Evolutionary conservation across 192 early-diverging fungal genomes (phyloP).

Genomic region (Phycomyces nitens): DNA sequence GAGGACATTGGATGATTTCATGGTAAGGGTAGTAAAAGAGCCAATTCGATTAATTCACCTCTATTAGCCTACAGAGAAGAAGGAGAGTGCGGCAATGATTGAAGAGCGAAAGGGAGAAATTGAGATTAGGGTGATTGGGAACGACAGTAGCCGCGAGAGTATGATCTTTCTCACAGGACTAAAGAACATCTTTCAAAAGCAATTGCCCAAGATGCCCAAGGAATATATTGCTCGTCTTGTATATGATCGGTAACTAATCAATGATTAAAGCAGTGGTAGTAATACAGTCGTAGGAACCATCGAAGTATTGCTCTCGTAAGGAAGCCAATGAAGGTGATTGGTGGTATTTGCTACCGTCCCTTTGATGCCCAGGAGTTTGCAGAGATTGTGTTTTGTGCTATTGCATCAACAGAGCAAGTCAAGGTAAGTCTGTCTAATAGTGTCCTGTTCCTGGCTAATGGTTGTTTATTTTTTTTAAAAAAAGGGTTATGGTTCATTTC

Average conservation of each 20-base stretch:
- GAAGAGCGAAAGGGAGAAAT: conserved; percentile 68
- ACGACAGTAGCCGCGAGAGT: conserved; percentile 73
- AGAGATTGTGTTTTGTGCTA: conserved; percentile 99
- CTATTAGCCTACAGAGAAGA: conserved; percentile 33
- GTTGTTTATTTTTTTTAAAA: conserved; percentile 7
- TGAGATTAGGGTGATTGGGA: conserved; percentile 71
- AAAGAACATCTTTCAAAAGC: conserved; percentile 95
- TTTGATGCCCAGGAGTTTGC: conserved; percentile 88
- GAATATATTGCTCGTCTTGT: conserved; percentile 97
- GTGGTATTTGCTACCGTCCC: conserved; percentile 93
- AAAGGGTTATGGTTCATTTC: conserved; percentile 90
- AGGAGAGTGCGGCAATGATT: conserved; percentile 58
- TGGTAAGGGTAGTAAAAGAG: conserved; percentile 6
- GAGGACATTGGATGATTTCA: conserved; percentile 8
- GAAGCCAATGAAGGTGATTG: conserved; percentile 72
- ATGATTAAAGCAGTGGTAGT: too few species aligned
- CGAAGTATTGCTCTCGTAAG: conserved; percentile 76
- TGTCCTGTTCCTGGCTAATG: too few species aligned
- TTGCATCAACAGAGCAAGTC: conserved; percentile 87
- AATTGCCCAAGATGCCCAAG: conserved; percentile 98
- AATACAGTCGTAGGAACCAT: conserved; percentile 61
- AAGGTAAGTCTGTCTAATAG: conserved; percentile 51
- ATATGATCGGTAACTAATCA: conserved; percentile 70
- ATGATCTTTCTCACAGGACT: conserved; percentile 91
- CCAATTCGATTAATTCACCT: background rate